Base-by-base conservation (phyloP, 1,284 basidiomycete genomes). In the Coniophora puteana region DNA sequence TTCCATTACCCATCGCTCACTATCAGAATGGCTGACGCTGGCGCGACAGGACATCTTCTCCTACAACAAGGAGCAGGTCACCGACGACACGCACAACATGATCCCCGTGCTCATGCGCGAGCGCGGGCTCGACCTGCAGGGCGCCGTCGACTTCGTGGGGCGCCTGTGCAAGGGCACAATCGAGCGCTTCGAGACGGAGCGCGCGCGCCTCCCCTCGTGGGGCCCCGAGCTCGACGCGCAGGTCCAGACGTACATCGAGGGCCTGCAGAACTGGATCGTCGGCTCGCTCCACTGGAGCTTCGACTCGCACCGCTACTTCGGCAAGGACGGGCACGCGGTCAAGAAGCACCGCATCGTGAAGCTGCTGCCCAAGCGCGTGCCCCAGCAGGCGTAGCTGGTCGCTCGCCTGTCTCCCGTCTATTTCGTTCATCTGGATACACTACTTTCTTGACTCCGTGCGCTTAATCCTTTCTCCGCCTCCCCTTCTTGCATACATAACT, bases 241-340 rank as follows among this genome's bases (percentile, higher is more conserved):
- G 57, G 74, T 80, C 18, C 48, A 56, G 17, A 56, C 58, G 16
- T 80, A 80, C 43, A 57, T 80, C 21, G 49, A 68, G 32, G 76
- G 77, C 13, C 54, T 80, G 16, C 70, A 72, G 48, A 67, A 77
- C 45, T 80, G 78, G 78, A 76, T 76, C 32, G 68, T 76, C 24
- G 77, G 76, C 62, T 76, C 62, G 28, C 57, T 79, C 28, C 71
- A 77, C 46, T 80, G 77, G 77, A 76, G 73, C 52, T 80, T 80
- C 54, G 69, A 70, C 57, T 74, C 72, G 5, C 65, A 67, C 37
- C 63, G 77, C 5, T 80, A 80, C 50, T 80, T 80, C 53, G 77
- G 74, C 12, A 59, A 59, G 30, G 44, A 69, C 5, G 77, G 76
- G 17, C 48, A 52, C 20, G 59, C 65, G 24, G 65, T 80, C 39